Percentiles rank a stretch among this genome's conserved stretches.
phyloP scores from a whole-genome alignment of 441 rosid genomes.

The Hura crepitans region DNA sequence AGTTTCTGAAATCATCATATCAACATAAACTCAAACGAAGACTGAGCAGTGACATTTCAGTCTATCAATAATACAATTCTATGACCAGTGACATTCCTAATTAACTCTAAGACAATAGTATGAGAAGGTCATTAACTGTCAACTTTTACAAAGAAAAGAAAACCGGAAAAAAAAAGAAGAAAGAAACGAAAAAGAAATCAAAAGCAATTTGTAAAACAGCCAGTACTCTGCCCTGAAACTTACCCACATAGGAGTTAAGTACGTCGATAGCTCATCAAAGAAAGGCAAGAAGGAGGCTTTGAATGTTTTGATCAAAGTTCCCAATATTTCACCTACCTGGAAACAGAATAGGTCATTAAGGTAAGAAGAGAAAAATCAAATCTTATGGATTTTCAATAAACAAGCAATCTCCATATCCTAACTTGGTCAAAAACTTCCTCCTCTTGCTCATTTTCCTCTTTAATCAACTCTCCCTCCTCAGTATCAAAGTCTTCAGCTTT shows the following conservation, averaged over 20 bases:
- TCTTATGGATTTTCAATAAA: background rate
- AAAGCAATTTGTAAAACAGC: background rate
- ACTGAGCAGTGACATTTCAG: too few species aligned
- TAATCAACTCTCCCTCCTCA: constrained; percentile 93
- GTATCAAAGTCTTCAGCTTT: constrained; percentile 98
- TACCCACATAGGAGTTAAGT: constrained; percentile 99
- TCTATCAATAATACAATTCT: too few species aligned
- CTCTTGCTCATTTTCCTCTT: constrained; percentile 98
- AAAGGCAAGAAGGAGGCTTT: constrained; percentile 88
- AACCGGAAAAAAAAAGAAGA: too few species aligned
- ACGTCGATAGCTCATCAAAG: constrained; percentile 89
- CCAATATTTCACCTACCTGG: constrained; percentile 98
- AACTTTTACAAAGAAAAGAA: too few species aligned
- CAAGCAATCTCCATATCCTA: constrained; percentile 23
- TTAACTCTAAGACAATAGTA: background rate
- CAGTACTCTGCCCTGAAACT: constrained; percentile 30
- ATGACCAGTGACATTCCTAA: too few species aligned
- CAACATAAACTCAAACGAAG: background rate
- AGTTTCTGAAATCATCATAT: too few species aligned
- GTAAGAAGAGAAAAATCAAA: constrained; percentile 17
- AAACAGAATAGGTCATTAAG: constrained; percentile 16
- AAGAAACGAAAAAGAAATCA: background rate
- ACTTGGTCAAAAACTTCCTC: constrained; percentile 99
- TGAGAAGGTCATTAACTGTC: background rate
- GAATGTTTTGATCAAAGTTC: constrained; percentile 93